Evolutionary conservation across 2,329 filamentous ascomycete species (phyloP).

Genomic region (Aspergillus sojae): DNA sequence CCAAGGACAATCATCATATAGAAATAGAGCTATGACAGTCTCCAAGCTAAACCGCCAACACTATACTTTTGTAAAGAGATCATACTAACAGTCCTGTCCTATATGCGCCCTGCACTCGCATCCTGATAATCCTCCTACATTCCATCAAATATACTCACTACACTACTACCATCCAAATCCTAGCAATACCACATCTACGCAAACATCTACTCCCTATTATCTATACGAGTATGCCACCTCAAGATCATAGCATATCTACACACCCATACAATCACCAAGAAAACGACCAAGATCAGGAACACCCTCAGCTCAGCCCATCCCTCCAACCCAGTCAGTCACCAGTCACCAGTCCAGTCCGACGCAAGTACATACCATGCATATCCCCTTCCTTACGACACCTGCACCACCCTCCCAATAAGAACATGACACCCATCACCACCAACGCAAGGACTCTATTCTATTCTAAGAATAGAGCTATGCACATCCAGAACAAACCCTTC

Average conservation of each 20-base stretch:
- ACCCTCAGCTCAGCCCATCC: no score
- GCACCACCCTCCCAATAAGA: neutral
- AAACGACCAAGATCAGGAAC: neutral
- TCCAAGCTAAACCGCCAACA: no score
- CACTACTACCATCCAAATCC: neutral
- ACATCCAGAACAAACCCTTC: no score
- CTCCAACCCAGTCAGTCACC: no score
- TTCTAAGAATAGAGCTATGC: neutral
- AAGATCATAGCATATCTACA: neutral
- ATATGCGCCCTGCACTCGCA: neutral
- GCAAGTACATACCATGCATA: neutral
- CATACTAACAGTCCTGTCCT: no score
- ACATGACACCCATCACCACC: neutral
- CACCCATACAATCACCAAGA: neutral
- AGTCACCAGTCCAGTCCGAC: neutral
- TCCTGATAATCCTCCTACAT: neutral
- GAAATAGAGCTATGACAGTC: no score
- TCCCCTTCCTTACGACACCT: neutral
- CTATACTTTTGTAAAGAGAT: neutral
- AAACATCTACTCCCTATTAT: rapidly evolving
- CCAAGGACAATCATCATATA: no score
- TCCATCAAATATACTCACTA: no score
- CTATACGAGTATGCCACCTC: neutral
- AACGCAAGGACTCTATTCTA: neutral
- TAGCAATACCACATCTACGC: neutral